phyloP scores from a whole-genome alignment of 2,329 filamentous ascomycete genomes.

The Sclerotinia spermophila region DNA sequence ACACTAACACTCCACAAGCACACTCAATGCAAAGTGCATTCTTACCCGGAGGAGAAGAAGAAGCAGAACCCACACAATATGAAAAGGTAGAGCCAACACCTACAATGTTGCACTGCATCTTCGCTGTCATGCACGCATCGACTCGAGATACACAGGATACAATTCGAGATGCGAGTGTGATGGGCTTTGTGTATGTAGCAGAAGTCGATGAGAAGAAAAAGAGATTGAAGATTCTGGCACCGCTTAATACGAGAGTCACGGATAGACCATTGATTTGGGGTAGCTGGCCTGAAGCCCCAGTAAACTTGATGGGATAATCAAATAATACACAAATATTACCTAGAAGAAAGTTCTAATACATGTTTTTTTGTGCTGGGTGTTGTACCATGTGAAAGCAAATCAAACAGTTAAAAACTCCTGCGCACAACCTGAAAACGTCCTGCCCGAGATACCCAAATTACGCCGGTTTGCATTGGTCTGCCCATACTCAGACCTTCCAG shows the following conservation, averaged over 20 bases:
- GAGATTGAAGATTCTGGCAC: constrained; percentile 76
- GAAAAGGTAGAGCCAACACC: constrained; percentile 62
- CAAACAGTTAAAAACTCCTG: neutral
- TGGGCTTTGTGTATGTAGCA: constrained; percentile 90
- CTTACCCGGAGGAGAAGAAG: constrained; percentile 36
- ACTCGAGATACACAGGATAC: constrained; percentile 65
- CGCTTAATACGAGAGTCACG: constrained; percentile 77
- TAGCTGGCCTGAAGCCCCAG: constrained; percentile 73
- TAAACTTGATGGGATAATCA: constrained; percentile 18
- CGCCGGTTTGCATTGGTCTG: neutral
- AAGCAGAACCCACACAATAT: constrained; percentile 44
- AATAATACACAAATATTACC: neutral
- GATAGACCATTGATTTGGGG: constrained; percentile 79
- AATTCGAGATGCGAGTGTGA: constrained; percentile 76
- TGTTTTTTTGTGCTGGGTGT: neutral
- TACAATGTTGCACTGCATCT: constrained; percentile 72
- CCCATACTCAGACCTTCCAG: neutral
- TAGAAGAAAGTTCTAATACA: neutral
- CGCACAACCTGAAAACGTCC: neutral
- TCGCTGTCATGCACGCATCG: constrained; percentile 79
- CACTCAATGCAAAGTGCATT: constrained; percentile 34
- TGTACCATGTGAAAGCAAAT: neutral
- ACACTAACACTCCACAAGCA: constrained; percentile 26
- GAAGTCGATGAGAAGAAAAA: constrained; percentile 84
- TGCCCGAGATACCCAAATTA: neutral